Percentiles rank a stretch among this genome's conserved stretches.
phyloP scores from a whole-genome alignment of 2,329 filamentous ascomycete genomes.

The Sclerotinia sclerotiorum region DNA sequence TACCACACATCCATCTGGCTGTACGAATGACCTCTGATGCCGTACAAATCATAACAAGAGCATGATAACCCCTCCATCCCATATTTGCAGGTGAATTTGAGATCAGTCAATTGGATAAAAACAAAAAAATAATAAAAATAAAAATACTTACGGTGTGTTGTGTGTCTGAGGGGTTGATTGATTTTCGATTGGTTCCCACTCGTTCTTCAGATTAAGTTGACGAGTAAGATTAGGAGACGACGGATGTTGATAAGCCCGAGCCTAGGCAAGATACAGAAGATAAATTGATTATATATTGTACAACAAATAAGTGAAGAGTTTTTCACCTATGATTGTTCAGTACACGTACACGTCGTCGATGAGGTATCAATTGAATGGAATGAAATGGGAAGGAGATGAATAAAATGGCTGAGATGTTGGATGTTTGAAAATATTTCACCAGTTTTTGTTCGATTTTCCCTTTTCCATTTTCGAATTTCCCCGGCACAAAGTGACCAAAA shows the following conservation, averaged over 20 bases:
- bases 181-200: slow-evolving; percentile 4
- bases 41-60: not conserved
- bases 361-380: not conserved
- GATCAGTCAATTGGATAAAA: not conserved
- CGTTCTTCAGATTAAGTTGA: not conserved
- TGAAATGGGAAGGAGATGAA: not conserved
- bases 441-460: not conserved
- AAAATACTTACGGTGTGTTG: not conserved
- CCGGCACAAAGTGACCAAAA: not conserved
- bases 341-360: not conserved
- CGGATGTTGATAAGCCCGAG: not conserved
- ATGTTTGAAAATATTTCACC: not conserved
- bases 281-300: not conserved
- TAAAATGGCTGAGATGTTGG: not conserved
- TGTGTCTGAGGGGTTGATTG: not conserved
- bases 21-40: slow-evolving; percentile 6
- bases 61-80: not conserved
- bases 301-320: not conserved
- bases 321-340: not conserved
- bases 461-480: not conserved
- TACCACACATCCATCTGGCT: not conserved
- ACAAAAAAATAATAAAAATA: too few species aligned
- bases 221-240: not conserved
- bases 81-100: not conserved
- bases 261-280: not conserved